Evolutionary conservation across 2,329 filamentous ascomycete species (phyloP).

Genomic region (Penicillium sp.): DNA sequence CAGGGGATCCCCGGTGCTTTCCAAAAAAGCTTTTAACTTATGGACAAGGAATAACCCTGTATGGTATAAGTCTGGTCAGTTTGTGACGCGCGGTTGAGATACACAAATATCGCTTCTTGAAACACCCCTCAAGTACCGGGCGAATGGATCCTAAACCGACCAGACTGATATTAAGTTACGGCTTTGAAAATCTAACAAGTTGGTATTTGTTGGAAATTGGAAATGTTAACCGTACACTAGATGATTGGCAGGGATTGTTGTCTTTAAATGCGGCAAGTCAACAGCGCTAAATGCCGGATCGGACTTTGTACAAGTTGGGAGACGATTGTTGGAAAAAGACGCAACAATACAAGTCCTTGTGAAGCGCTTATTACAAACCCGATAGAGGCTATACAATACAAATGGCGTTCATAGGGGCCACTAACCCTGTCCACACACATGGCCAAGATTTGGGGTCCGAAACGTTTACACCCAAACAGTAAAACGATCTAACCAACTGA

Average conservation of each 20-base stretch:
- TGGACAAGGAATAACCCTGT: neutral
- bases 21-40: neutral
- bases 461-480: neutral
- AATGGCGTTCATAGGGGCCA: neutral
- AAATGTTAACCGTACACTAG: neutral
- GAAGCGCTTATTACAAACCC: neutral
- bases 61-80: neutral
- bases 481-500: neutral
- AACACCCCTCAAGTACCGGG: neutral
- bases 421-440: slow-evolving; percentile 1
- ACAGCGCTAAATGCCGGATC: slow-evolving; percentile 7
- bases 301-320: too few species aligned
- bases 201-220: neutral
- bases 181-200: neutral
- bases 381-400: too few species aligned
- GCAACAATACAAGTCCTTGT: neutral
- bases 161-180: neutral
- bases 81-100: neutral
- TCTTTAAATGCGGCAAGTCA: neutral
- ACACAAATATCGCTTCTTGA: slow-evolving; percentile 4
- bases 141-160: neutral
- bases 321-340: neutral
- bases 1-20: neutral
- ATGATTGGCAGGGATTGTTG: neutral
- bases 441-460: slow-evolving; percentile 1